Evolutionary conservation across 495 filamentous ascomycete species (phyloP).

Genomic region (Glarea lozoyensis): DNA sequence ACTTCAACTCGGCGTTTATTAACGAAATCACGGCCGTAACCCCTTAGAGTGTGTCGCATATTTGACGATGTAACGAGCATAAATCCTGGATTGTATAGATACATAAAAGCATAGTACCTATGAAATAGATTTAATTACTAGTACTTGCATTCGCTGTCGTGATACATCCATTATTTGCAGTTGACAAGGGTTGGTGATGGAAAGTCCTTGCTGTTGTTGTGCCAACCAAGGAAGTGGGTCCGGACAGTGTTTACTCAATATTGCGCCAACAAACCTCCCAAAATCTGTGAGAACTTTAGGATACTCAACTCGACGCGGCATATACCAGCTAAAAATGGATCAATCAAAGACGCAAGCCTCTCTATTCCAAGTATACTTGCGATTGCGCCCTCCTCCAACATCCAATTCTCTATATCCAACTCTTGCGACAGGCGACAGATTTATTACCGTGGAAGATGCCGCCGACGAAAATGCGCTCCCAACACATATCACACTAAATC

Average conservation of each 20-base stretch:
- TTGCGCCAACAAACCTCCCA: too few relatives aligned
- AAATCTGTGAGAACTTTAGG: too few relatives aligned
- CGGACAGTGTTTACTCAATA: too few relatives aligned
- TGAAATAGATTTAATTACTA: too few relatives aligned
- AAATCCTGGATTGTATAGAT: conserved; percentile 8
- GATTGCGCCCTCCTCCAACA: conserved; percentile 64
- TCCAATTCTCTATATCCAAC: conserved; percentile 21
- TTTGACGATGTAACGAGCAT: conserved; percentile 1
- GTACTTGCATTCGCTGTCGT: too few relatives aligned
- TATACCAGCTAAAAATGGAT: too few relatives aligned
- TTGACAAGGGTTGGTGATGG: too few relatives aligned
- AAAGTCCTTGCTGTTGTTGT: too few relatives aligned
- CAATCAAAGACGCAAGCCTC: conserved; percentile 22
- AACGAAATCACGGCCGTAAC: neutral
- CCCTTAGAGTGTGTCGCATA: neutral
- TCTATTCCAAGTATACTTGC: conserved; percentile 88
- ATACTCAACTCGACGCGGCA: too few relatives aligned
- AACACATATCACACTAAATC: conserved; percentile 81
- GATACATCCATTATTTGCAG: too few relatives aligned
- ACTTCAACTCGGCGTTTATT: neutral
- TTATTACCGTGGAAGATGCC: conserved; percentile 64
- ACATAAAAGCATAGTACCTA: too few relatives aligned
- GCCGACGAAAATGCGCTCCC: conserved; percentile 39
- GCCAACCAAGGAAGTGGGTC: too few relatives aligned
- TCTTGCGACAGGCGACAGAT: conserved; percentile 49